These are phyloP conservation scores for Oryza nivara DNA, from an alignment of 176 grass and related monocot genomes.

Conservation along the genomic window DNA sequence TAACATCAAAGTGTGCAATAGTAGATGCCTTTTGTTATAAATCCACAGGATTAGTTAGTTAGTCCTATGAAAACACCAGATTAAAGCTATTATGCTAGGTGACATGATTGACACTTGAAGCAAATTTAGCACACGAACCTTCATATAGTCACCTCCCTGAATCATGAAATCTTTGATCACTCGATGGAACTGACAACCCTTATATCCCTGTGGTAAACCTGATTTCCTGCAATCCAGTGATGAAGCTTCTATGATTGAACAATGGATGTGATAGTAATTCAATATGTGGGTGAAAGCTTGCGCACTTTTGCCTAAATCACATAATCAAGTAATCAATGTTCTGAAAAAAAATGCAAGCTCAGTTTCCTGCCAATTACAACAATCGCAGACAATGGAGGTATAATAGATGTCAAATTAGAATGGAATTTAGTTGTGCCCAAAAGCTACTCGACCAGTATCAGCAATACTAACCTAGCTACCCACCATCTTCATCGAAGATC, in stretches of 20 bases:
- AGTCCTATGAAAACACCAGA: background rate
- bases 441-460: background rate
- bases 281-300: background rate
- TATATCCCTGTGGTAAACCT: conserved; percentile 70
- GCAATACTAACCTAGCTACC: background rate
- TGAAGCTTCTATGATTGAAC: background rate
- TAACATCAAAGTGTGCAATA: conserved; percentile 17
- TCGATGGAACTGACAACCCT: conserved; percentile 91
- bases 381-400: background rate
- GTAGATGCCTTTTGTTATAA: background rate
- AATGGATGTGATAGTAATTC: background rate
- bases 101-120: conserved; percentile 13
- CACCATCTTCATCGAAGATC: background rate
- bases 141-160: conserved; percentile 95
- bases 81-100: conserved; percentile 4
- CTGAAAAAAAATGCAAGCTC: background rate
- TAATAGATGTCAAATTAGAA: background rate
- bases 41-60: background rate
- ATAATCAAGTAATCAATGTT: background rate
- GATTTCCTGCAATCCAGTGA: conserved; percentile 65
- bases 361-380: background rate
- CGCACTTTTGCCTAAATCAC: background rate
- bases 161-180: conserved; percentile 99
- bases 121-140: conserved; percentile 56
- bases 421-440: too few species aligned